phyloP scores from a whole-genome alignment of 208 protist species.

The Tritrichomonas musculus region DNA sequence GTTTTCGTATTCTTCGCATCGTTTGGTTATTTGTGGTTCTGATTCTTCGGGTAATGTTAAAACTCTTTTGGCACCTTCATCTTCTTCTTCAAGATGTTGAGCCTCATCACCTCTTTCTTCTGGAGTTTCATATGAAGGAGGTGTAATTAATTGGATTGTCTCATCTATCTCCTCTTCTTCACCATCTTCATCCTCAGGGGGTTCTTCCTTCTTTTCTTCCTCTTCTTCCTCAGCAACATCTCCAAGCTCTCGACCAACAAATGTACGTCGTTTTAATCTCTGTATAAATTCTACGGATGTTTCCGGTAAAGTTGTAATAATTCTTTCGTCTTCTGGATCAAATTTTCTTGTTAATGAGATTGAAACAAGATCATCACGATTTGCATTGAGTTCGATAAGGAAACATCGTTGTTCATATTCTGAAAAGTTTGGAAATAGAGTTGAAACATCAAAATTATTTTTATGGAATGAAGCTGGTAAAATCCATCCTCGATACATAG shows the following conservation, averaged over 20 bases:
- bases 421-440: not conserved
- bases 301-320: not conserved
- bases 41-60: conserved; percentile 19
- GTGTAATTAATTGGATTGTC: not conserved
- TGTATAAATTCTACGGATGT: not conserved
- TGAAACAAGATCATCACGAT: not conserved
- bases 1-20: not conserved
- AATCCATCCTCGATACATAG: conserved; percentile 19
- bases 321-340: conserved; percentile 4
- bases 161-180: conserved; percentile 7
- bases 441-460: not conserved
- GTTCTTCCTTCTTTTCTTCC: not conserved
- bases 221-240: not conserved
- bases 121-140: not conserved
- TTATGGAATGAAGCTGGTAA: not conserved
- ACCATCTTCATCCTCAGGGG: not conserved
- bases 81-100: not conserved
- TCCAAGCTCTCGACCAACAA: not conserved
- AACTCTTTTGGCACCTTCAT: not conserved
- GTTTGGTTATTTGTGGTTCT: not conserved
- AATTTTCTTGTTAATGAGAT: conserved; percentile 21
- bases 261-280: not conserved
- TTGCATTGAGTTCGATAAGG: not conserved
- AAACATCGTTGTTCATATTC: not conserved
- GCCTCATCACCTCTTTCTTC: not conserved